A percentile compares a stretch with the other conserved stretches of the same genome.
Evolutionary conservation across 2,329 filamentous ascomycete genomes (phyloP).

Genomic region (Didymella sp.): DNA sequence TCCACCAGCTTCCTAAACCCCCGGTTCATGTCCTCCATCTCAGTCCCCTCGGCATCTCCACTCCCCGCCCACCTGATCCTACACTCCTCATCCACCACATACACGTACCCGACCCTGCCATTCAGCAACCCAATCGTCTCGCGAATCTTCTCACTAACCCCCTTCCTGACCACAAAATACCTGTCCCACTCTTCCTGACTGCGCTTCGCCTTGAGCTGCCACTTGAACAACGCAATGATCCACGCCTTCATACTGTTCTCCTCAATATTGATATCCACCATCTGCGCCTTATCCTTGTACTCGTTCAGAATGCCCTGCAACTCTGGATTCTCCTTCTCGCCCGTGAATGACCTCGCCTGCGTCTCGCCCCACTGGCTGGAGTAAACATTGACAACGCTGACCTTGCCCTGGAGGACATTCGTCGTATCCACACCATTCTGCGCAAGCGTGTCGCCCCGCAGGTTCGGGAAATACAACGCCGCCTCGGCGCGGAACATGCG

Average conservation of each 20-base stretch:
- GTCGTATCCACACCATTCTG: conserved; percentile 70
- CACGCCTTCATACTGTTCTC: conserved; percentile 72
- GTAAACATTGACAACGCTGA: conserved; percentile 82
- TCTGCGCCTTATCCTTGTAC: conserved; percentile 67
- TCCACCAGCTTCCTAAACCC: conserved; percentile 64
- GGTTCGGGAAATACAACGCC: conserved; percentile 92
- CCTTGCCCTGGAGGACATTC: conserved; percentile 71
- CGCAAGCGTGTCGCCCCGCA: conserved; percentile 76
- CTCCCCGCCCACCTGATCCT: conserved; percentile 95
- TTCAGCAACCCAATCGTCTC: conserved; percentile 76
- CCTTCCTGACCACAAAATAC: conserved; percentile 67
- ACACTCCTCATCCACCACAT: conserved; percentile 85
- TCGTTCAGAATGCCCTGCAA: conserved; percentile 67
- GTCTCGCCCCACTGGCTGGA: conserved; percentile 79
- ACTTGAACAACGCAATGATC: conserved; percentile 63
- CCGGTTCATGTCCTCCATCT: conserved; percentile 71
- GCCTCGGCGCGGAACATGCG: conserved; percentile 82
- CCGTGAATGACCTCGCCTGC: conserved; percentile 76
- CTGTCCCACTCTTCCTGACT: conserved; percentile 60
- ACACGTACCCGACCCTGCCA: conserved; percentile 91
- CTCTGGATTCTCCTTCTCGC: conserved; percentile 69
- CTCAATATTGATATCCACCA: conserved; percentile 88
- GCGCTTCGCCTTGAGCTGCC: conserved; percentile 56
- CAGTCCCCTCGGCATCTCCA: conserved; percentile 68
- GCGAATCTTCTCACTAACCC: conserved; percentile 62